phyloP scores from a whole-genome alignment of 345 rosid species.

The Brassica rapa region DNA sequence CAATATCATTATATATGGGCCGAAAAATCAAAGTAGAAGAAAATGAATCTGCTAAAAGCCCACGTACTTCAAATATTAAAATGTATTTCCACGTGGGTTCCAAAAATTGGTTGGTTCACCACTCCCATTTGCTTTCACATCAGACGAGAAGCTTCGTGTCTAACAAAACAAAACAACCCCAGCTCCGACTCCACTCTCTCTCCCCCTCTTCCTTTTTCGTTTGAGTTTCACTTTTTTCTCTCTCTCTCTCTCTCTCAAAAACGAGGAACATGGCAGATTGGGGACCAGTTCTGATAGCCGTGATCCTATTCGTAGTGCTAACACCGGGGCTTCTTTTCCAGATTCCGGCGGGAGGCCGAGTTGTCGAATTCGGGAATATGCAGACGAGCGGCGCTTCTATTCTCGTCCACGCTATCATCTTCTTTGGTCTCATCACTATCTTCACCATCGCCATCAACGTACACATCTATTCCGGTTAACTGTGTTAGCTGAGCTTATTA shows the following conservation, averaged over 20 bases:
- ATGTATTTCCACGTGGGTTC: slow-evolving; percentile 11
- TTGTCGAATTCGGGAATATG: slow-evolving; percentile 60
- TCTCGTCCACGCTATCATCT: slow-evolving; percentile 54
- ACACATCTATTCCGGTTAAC: slow-evolving; percentile 51
- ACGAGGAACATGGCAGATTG: slow-evolving; percentile 54
- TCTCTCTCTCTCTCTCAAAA: slow-evolving; percentile 29
- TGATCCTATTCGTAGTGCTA: slow-evolving; percentile 55
- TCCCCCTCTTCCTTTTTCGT: slow-evolving; percentile 2
- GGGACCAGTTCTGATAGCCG: slow-evolving; percentile 58
- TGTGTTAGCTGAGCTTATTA: not conserved
- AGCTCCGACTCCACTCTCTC: slow-evolving; percentile 23
- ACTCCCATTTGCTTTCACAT: slow-evolving; percentile 26
- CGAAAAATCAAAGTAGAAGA: not conserved
- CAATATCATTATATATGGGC: not conserved
- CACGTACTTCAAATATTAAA: not conserved
- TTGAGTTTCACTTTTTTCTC: slow-evolving; percentile 18
- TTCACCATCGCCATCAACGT: slow-evolving; percentile 57
- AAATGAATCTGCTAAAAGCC: not conserved
- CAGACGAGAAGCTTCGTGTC: slow-evolving; percentile 36
- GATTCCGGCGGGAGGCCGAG: slow-evolving; percentile 51
- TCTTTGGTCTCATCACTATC: slow-evolving; percentile 58
- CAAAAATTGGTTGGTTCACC: not conserved
- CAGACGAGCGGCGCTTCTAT: slow-evolving; percentile 58
- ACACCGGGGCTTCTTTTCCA: slow-evolving; percentile 57
- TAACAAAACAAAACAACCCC: slow-evolving; percentile 2